Evolutionary conservation across 2,329 filamentous ascomycete genomes (phyloP).

Genomic region (Fusarium scirpi): DNA sequence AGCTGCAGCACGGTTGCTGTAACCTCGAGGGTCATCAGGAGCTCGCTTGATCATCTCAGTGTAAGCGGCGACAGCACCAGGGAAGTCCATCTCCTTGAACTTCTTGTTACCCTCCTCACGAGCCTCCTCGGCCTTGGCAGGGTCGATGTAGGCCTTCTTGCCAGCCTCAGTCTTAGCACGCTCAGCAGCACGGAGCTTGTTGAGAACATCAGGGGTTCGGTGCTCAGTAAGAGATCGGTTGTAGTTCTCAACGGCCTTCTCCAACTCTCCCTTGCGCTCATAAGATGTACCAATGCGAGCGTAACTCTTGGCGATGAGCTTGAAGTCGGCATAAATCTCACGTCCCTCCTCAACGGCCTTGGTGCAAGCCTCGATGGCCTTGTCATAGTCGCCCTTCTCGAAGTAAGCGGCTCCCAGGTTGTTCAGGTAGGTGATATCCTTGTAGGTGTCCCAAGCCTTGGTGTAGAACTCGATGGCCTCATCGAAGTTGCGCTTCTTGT

Average conservation of each 20-base stretch:
- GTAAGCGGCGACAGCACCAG: slow-evolving; percentile 93
- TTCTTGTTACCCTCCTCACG: slow-evolving; percentile 95
- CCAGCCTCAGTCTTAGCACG: slow-evolving; percentile 83
- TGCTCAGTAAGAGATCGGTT: slow-evolving; percentile 95
- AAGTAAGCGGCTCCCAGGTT: slow-evolving; percentile 95
- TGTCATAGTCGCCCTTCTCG: slow-evolving; percentile 94
- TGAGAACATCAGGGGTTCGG: slow-evolving; percentile 91
- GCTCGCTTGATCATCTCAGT: slow-evolving; percentile 96
- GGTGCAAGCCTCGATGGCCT: slow-evolving; percentile 86
- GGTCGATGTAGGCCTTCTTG: slow-evolving; percentile 85
- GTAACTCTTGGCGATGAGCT: slow-evolving; percentile 98
- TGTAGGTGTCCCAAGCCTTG: slow-evolving; percentile 93
- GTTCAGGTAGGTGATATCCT: slow-evolving; percentile 98
- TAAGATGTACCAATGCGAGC: slow-evolving; percentile 94
- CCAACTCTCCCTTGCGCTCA: slow-evolving; percentile 86
- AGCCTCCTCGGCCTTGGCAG: slow-evolving; percentile 92
- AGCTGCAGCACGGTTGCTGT: slow-evolving; percentile 96
- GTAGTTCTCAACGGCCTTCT: slow-evolving; percentile 87
- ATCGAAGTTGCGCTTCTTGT: slow-evolving; percentile 99
- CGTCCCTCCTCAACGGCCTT: slow-evolving; percentile 92
- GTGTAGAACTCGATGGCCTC: slow-evolving; percentile 93
- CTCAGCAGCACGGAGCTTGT: slow-evolving; percentile 91
- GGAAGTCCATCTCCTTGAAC: slow-evolving; percentile 98
- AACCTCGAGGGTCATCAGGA: slow-evolving; percentile 91
- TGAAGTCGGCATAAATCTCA: slow-evolving; percentile 93